phyloP scores from a whole-genome alignment of 164 flowering plant species.

The Annona squamosa region DNA sequence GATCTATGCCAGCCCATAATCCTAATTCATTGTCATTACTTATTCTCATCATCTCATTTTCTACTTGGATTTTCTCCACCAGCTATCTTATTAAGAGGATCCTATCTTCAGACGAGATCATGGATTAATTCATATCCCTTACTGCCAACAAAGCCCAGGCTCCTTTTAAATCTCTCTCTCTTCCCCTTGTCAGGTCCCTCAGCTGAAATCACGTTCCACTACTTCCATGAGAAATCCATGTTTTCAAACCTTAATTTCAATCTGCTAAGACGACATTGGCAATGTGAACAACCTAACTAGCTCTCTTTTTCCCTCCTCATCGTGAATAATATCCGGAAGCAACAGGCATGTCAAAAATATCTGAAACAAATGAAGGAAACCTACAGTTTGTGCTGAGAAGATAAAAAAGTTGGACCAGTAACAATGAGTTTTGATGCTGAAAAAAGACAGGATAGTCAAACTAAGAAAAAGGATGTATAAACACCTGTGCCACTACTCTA shows the following conservation, averaged over 20 bases:
- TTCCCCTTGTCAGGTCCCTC: not conserved
- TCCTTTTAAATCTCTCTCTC: not conserved
- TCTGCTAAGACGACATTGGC: too few relatives aligned
- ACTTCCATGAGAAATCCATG: too few relatives aligned
- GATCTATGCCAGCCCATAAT: not conserved
- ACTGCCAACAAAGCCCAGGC: not conserved
- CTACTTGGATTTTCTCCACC: not conserved
- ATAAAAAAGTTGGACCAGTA: not conserved
- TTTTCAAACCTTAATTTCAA: too few relatives aligned
- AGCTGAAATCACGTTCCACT: not conserved
- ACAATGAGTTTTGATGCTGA: not conserved
- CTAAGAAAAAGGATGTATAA: constrained; percentile 2
- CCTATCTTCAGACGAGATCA: too few relatives aligned
- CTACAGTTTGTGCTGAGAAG: too few relatives aligned
- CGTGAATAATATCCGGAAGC: too few relatives aligned
- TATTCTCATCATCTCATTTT: too few relatives aligned
- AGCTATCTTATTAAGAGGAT: not conserved
- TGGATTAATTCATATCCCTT: not conserved
- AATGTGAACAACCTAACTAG: too few relatives aligned
- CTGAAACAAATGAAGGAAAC: too few relatives aligned
- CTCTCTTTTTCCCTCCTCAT: too few relatives aligned
- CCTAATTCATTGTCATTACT: not conserved
- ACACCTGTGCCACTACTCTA: constrained; percentile 97
- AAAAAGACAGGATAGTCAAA: not conserved
- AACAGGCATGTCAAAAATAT: too few relatives aligned